A percentile compares a stretch with the other conserved stretches of the same genome.
Evolutionary conservation across 2,329 filamentous ascomycete genomes (phyloP).

Genomic region (Microsporum audouinii): DNA sequence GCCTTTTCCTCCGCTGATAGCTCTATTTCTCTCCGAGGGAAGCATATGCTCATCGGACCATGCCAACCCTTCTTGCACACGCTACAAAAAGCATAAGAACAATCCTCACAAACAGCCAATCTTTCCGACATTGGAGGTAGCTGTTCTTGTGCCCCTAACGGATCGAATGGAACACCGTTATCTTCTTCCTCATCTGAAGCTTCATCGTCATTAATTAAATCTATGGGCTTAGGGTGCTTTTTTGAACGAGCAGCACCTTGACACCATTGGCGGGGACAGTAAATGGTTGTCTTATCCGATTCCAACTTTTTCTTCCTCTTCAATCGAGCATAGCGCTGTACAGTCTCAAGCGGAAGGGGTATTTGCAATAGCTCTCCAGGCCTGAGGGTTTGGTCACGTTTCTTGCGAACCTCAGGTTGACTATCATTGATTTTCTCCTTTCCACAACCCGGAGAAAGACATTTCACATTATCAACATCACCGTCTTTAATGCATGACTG

Average conservation of each 20-base stretch:
- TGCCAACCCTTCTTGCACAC: constrained; percentile 79
- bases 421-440: constrained; percentile 33
- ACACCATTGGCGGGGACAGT: constrained; percentile 87
- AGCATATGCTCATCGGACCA: constrained; percentile 67
- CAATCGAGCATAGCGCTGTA: constrained; percentile 75
- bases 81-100: constrained; percentile 75
- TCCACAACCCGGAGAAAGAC: constrained; percentile 67
- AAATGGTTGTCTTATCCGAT: constrained; percentile 80
- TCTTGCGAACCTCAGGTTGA: constrained; percentile 34
- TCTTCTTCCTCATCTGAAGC: constrained; percentile 42
- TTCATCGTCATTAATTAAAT: constrained; percentile 43
- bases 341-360: constrained; percentile 56
- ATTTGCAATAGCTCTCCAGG: constrained; percentile 77
- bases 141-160: constrained; percentile 32
- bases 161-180: constrained; percentile 35
- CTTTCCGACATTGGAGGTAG: constrained; percentile 48
- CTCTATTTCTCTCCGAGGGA: constrained; percentile 52
- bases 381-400: constrained; percentile 57
- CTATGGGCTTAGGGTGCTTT: constrained; percentile 58
- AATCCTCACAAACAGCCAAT: constrained; percentile 78
- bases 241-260: constrained; percentile 74
- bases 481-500: constrained; percentile 77
- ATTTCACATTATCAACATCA: constrained; percentile 66
- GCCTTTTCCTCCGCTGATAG: constrained; percentile 76
- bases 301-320: constrained; percentile 91